A percentile compares a stretch with the other conserved stretches of the same genome.
Evolutionary conservation across 2,329 filamentous ascomycete species (phyloP).

Genomic region (Stachybotrys chartarum): DNA sequence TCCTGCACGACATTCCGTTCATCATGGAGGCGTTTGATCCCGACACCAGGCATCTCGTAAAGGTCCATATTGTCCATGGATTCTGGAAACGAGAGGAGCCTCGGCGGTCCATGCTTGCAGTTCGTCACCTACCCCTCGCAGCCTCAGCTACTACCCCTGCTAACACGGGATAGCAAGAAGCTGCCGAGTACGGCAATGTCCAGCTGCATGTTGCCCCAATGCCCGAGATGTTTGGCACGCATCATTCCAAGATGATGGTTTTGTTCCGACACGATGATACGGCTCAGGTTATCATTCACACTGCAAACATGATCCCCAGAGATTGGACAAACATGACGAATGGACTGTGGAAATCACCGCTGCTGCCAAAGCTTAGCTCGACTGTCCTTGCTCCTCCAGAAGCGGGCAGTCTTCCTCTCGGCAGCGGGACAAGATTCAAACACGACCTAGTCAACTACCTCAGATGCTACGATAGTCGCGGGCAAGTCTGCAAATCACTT

Average conservation of each 20-base stretch:
- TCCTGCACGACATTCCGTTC: conserved; percentile 52
- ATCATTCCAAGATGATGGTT: conserved; percentile 85
- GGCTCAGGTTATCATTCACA: conserved; percentile 77
- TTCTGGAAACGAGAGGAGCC: conserved; percentile 62
- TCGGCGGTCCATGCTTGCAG: conserved; percentile 49
- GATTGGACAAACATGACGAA: conserved; percentile 90
- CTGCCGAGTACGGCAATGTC: conserved; percentile 57
- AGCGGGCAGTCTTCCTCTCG: conserved; percentile 17
- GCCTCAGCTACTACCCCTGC: neutral
- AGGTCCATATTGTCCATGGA: conserved; percentile 51
- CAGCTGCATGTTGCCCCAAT: conserved; percentile 67
- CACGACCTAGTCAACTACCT: conserved; percentile 68
- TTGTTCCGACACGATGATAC: conserved; percentile 69
- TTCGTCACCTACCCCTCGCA: conserved; percentile 17
- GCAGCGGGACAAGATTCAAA: conserved; percentile 68
- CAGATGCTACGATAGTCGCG: conserved; percentile 55
- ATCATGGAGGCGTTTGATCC: conserved; percentile 46
- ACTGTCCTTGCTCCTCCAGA: conserved; percentile 6
- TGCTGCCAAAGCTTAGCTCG: conserved; percentile 44
- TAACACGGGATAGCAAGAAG: conserved; percentile 44
- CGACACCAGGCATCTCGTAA: conserved; percentile 39
- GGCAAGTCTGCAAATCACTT: conserved; percentile 46
- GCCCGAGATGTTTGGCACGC: conserved; percentile 79
- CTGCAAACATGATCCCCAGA: conserved; percentile 81
- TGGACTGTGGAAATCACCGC: conserved; percentile 70